Percentiles rank a stretch among this genome's conserved stretches.
These are phyloP conservation scores for Elasticomyces elasticus DNA, from an alignment of 495 filamentous ascomycete species.

Conservation along the genomic window DNA sequence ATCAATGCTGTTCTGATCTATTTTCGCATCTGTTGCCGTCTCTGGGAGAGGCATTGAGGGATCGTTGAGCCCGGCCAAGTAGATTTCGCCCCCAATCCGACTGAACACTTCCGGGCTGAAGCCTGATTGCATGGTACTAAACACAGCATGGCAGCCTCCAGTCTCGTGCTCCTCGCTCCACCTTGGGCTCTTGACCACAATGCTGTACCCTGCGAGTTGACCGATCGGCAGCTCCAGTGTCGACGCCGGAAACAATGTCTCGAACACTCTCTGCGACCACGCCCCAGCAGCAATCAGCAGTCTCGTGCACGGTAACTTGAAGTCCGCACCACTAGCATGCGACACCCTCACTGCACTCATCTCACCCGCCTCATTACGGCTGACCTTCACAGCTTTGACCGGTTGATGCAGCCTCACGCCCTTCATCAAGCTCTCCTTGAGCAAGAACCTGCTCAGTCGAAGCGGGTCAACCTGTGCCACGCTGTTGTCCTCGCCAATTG, in stretches of 20 bases:
- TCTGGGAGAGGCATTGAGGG: constrained; percentile 47
- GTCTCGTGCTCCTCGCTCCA: constrained; percentile 36
- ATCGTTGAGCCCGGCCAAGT: constrained; percentile 64
- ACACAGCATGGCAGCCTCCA: constrained; percentile 56
- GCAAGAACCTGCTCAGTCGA: constrained; percentile 52
- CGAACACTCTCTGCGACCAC: constrained; percentile 57
- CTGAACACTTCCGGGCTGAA: constrained; percentile 70
- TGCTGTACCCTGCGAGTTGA: constrained; percentile 59
- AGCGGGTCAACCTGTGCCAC: constrained; percentile 61
- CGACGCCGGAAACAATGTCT: constrained; percentile 51
- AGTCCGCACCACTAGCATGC: constrained; percentile 39
- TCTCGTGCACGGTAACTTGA: constrained; percentile 33
- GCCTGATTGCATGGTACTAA: constrained; percentile 45
- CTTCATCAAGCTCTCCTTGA: constrained; percentile 43
- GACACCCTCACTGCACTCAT: constrained; percentile 41
- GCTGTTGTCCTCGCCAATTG: constrained; percentile 51
- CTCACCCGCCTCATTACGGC: constrained; percentile 37
- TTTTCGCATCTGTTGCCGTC: constrained; percentile 39
- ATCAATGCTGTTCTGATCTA: constrained; percentile 39
- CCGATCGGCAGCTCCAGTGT: constrained; percentile 42
- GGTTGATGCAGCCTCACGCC: constrained; percentile 62
- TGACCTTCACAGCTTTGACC: constrained; percentile 43
- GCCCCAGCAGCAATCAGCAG: constrained; percentile 58
- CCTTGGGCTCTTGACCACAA: constrained; percentile 54
- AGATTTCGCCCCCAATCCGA: constrained; percentile 54